phyloP scores from a whole-genome alignment of 2,329 filamentous ascomycete genomes.

The Colletotrichum phormii region DNA sequence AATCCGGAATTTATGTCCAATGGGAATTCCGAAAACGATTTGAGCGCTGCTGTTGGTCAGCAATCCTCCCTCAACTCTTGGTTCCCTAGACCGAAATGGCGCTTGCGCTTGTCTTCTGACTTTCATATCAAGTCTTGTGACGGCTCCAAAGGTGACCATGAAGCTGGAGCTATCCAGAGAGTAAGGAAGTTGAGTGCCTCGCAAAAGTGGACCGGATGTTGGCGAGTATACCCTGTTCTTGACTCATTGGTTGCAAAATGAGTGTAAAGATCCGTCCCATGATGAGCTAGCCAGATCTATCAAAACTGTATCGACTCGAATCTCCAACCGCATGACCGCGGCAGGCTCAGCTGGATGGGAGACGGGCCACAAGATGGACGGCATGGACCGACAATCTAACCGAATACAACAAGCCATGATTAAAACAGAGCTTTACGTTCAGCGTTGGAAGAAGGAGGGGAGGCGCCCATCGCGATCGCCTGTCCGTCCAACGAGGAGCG shows the following conservation, averaged over 20 bases:
- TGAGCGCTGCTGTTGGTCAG: slow-evolving; percentile 46
- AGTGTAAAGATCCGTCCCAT: slow-evolving; percentile 21
- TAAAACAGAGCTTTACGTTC: background rate
- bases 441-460: background rate
- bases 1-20: slow-evolving; percentile 52
- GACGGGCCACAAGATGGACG: slow-evolving; percentile 5
- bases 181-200: background rate
- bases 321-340: slow-evolving; percentile 15
- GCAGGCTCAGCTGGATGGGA: slow-evolving; percentile 13
- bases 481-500: background rate
- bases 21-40: slow-evolving; percentile 41
- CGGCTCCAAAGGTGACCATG: background rate
- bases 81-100: background rate
- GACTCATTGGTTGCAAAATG: background rate
- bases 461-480: slow-evolving; percentile 9
- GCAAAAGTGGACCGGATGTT: slow-evolving; percentile 4
- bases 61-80: background rate
- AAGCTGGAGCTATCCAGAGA: background rate
- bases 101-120: slow-evolving; percentile 18
- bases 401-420: slow-evolving; percentile 15
- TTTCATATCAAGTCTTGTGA: slow-evolving; percentile 3
- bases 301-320: slow-evolving; percentile 26
- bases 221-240: slow-evolving; percentile 16
- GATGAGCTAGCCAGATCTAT: slow-evolving; percentile 30
- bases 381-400: slow-evolving; percentile 12